These are phyloP conservation scores for Saccharomyces jurei DNA, from an alignment of 805 yeast species.

Conservation along the genomic window DNA sequence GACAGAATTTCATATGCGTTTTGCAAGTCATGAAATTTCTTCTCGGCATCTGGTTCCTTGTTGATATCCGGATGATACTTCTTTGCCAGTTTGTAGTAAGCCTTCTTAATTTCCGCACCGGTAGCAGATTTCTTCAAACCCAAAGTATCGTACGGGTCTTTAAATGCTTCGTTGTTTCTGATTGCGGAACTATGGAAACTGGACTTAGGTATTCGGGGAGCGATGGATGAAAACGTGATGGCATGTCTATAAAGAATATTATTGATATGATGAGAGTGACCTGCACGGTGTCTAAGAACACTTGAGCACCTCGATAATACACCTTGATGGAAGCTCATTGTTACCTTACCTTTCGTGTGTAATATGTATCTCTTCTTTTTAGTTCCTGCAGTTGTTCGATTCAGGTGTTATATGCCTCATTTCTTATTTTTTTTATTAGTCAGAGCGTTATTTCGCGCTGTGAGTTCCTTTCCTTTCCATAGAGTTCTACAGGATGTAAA, in stretches of 20 bases:
- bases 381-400: not conserved
- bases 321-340: not conserved
- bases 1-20: constrained; percentile 89
- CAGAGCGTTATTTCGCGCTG: not conserved
- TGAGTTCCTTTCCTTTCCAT: not conserved
- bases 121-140: constrained; percentile 72
- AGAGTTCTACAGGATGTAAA: not conserved
- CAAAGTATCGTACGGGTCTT: constrained; percentile 77
- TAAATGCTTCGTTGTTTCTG: constrained; percentile 15
- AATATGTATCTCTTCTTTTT: not conserved
- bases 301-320: not conserved
- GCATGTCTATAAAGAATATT: not conserved
- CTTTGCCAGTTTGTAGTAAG: constrained; percentile 88
- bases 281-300: not conserved
- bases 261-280: not conserved
- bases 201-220: not conserved
- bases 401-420: not conserved
- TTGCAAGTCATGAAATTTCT: constrained; percentile 84
- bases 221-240: not conserved
- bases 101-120: constrained; percentile 83
- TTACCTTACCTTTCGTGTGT: not conserved
- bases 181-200: constrained; percentile 14
- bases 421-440: not conserved
- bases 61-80: constrained; percentile 95
- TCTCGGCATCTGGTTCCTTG: constrained; percentile 81